Evolutionary conservation across 139 green algal genomes (phyloP).

Genomic region (Trebouxia sp.): DNA sequence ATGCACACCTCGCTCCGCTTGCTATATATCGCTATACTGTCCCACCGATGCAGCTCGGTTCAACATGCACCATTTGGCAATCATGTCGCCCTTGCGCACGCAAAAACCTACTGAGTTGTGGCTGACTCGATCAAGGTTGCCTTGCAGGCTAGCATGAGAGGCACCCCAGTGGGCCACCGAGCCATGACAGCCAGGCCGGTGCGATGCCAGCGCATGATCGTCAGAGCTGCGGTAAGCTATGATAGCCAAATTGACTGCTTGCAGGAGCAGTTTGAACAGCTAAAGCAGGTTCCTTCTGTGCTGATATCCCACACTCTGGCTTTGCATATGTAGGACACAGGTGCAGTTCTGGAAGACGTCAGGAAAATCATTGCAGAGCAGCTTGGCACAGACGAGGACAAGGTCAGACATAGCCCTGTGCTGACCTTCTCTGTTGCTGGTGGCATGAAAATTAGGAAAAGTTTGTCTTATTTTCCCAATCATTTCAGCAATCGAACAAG

Average conservation of each 20-base stretch:
- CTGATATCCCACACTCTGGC: background rate
- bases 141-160: too few species aligned
- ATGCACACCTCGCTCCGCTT: background rate
- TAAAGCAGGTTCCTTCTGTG: too few species aligned
- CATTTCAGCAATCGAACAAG: background rate
- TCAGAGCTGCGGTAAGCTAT: conserved; percentile 11
- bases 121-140: too few species aligned
- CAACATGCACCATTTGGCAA: background rate
- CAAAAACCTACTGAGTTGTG: too few species aligned
- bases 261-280: too few species aligned
- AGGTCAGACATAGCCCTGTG: conserved; percentile 1
- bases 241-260: too few species aligned
- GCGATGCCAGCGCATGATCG: conserved; percentile 12
- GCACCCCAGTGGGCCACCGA: too few species aligned
- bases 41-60: background rate
- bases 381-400: conserved; percentile 83
- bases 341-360: conserved; percentile 79
- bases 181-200: background rate
- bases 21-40: too few species aligned
- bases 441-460: too few species aligned
- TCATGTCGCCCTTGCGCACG: too few species aligned
- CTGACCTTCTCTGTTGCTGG: too few species aligned
- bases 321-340: background rate
- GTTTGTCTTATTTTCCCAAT: background rate
- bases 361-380: conserved; percentile 91